Evolutionary conservation across 371 early-diverging fungal genomes (phyloP).

Genomic region (Haplosporangium sp.): DNA sequence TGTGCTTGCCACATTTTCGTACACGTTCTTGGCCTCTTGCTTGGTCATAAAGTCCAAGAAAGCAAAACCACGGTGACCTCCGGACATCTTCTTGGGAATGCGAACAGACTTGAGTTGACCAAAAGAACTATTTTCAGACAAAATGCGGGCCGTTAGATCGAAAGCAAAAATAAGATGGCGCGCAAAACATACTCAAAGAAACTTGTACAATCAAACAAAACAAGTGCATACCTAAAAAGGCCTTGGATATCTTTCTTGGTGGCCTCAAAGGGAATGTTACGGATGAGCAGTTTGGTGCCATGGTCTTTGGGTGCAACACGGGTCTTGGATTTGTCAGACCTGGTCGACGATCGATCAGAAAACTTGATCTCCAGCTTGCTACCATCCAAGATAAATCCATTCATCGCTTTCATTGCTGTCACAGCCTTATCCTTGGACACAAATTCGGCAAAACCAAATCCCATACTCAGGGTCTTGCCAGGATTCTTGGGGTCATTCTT

Average conservation of each 20-base stretch:
- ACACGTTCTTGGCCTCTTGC: conserved; percentile 94
- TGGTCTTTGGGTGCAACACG: conserved; percentile 60
- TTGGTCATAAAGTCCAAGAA: conserved; percentile 97
- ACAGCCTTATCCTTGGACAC: conserved; percentile 78
- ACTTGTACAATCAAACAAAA: conserved; percentile 1
- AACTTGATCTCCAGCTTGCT: conserved; percentile 89
- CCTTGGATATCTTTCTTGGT: conserved; percentile 94
- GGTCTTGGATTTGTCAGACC: conserved; percentile 54
- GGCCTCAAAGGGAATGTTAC: conserved; percentile 99
- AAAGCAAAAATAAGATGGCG: background rate
- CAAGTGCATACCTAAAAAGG: conserved; percentile 78
- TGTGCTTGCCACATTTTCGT: conserved; percentile 87
- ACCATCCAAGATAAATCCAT: conserved; percentile 85
- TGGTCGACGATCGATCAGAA: conserved; percentile 69
- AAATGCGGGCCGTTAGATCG: background rate
- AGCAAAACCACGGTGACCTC: conserved; percentile 97
- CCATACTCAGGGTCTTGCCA: conserved; percentile 85
- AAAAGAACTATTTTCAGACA: conserved; percentile 69
- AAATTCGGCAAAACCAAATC: conserved; percentile 98
- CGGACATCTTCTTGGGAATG: conserved; percentile 94
- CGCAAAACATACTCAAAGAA: conserved; percentile 1
- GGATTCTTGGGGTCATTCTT: conserved; percentile 86
- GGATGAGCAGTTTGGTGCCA: conserved; percentile 91
- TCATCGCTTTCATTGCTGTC: conserved; percentile 85
- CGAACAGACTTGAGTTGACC: conserved; percentile 96